Evolutionary conservation across 2,329 filamentous ascomycete genomes (phyloP).

Genomic region (Rutstroemia sp.): DNA sequence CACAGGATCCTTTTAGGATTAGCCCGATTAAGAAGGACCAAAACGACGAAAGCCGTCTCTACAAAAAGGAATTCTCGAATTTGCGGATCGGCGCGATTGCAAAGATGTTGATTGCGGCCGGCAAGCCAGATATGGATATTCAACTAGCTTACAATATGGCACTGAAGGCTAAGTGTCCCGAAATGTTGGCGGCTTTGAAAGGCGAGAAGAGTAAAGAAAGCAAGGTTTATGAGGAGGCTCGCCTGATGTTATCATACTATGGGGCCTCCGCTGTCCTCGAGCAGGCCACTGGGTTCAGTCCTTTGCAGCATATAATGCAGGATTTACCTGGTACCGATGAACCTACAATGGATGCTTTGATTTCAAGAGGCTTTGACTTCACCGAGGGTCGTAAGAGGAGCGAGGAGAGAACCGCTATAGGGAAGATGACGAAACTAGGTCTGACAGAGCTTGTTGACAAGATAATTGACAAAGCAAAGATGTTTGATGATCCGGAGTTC

Average conservation of each 20-base stretch:
- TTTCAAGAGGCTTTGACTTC: not conserved
- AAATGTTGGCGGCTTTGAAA: not conserved
- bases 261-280: not conserved
- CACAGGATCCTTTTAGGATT: not conserved
- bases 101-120: not conserved
- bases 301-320: not conserved
- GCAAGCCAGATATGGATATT: not conserved
- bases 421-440: conserved; percentile 8
- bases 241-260: not conserved
- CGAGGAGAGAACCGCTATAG: not conserved
- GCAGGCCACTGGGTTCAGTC: not conserved
- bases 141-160: not conserved
- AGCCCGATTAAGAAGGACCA: not conserved
- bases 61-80: not conserved
- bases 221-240: not conserved
- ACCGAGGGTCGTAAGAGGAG: not conserved
- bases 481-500: conserved; percentile 1
- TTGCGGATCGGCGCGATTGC: not conserved
- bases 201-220: not conserved
- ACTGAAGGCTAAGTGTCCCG: not conserved
- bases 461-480: not conserved
- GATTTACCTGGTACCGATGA: not conserved
- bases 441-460: conserved; percentile 9
- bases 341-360: not conserved
- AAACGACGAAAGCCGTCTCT: not conserved